Evolutionary conservation across 2,329 filamentous ascomycete genomes (phyloP).

Genomic region (Penicillium corylophilum): DNA sequence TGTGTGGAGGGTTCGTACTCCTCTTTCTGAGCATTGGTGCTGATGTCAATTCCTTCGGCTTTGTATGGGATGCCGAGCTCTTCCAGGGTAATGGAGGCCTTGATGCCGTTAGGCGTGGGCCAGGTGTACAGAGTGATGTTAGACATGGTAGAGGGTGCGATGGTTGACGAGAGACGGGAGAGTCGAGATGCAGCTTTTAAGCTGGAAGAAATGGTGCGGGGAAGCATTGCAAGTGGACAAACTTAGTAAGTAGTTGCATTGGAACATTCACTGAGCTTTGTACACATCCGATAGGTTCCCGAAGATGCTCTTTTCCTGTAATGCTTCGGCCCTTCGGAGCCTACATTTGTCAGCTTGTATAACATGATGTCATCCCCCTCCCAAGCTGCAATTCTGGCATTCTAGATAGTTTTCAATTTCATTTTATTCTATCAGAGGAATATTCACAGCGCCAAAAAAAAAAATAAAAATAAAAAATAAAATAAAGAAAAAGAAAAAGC

Average conservation of each 20-base stretch:
- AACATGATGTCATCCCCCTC: not conserved
- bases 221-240: constrained; percentile 1
- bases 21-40: constrained; percentile 47
- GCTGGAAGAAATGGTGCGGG: not conserved
- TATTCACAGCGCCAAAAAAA: too few species aligned
- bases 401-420: not conserved
- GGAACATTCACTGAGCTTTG: not conserved
- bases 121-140: constrained; percentile 34
- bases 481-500: too few species aligned
- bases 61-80: constrained; percentile 38
- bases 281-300: not conserved
- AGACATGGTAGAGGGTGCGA: constrained; percentile 18
- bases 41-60: constrained; percentile 41
- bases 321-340: not conserved
- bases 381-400: not conserved
- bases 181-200: constrained; percentile 12
- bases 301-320: not conserved
- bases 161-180: constrained; percentile 3
- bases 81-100: constrained; percentile 39
- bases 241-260: not conserved
- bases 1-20: constrained; percentile 13
- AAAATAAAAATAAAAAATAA: too few species aligned
- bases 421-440: not conserved
- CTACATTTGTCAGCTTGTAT: not conserved
- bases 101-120: constrained; percentile 36